Evolutionary conservation across 2,329 filamentous ascomycete genomes (phyloP).

Genomic region (Fusarium brachygibbosum): DNA sequence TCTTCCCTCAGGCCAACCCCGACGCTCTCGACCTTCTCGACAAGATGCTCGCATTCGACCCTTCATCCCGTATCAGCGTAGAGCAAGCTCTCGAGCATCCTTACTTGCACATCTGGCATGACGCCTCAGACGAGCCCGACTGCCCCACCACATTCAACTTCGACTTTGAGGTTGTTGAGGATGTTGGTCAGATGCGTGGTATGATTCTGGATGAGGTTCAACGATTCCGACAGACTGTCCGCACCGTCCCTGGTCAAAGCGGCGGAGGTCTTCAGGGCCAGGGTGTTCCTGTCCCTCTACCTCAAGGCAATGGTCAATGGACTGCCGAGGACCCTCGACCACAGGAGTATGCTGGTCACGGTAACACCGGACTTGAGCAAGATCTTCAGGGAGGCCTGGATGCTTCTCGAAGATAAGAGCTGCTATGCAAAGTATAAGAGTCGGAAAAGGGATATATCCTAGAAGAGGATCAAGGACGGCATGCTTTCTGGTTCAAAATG

Average conservation of each 20-base stretch:
- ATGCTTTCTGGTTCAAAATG: conserved; percentile 20
- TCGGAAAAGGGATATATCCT: conserved; percentile 9
- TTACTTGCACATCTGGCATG: conserved; percentile 98
- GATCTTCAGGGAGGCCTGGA: conserved; percentile 67
- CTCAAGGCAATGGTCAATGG: conserved; percentile 66
- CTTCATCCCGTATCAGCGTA: conserved; percentile 90
- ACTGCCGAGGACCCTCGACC: conserved; percentile 71
- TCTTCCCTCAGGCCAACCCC: conserved; percentile 96
- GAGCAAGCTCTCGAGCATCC: conserved; percentile 96
- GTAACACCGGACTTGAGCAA: conserved; percentile 66
- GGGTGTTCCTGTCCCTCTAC: conserved; percentile 65
- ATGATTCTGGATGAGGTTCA: conserved; percentile 98
- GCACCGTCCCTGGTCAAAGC: conserved; percentile 62
- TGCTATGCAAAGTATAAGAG: conserved; percentile 12
- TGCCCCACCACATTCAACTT: conserved; percentile 98
- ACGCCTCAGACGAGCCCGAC: conserved; percentile 92
- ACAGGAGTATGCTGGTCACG: conserved; percentile 67
- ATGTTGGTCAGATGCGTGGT: conserved; percentile 92
- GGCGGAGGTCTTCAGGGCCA: conserved; percentile 55
- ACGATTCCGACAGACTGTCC: conserved; percentile 78
- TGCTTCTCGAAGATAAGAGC: conserved; percentile 51
- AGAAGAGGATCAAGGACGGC: conserved; percentile 17
- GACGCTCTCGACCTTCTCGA: conserved; percentile 96
- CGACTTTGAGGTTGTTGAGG: conserved; percentile 97
- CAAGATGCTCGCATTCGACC: conserved; percentile 97